Evolutionary conservation across 768 basidiomycete genomes (phyloP), one percentile per base, ranked within the genome.

Genomic region (Rhodotorula diobovata): DNA sequence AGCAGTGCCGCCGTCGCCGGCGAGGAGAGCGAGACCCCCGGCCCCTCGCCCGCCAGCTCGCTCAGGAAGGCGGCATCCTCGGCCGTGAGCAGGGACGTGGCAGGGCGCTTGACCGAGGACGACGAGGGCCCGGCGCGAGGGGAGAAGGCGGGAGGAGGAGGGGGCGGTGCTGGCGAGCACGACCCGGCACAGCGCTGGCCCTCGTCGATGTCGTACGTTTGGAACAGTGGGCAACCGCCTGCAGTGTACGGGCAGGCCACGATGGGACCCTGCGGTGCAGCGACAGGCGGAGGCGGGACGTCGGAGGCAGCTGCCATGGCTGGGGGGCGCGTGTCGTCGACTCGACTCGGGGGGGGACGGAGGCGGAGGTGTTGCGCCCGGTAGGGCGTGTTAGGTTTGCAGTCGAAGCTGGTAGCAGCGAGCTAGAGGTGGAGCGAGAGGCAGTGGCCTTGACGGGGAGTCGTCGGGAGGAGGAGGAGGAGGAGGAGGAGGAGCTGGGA

Each of bases 191-290:
- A 71, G 8, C 39, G 54, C 9, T 34, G 28, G 23, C 23, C 30
- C 3, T 37, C 46, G 32, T 30, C 37, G 20, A 66, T 18, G 43
- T 66, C 70, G 70, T 59, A 43, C 21, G 64, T 71, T 32, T 67
- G 66, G 70, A 71, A 71, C 18, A 71, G 54, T 1, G 70, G 70
- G 34, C 70, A 71, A 15, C 70, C 70, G 4, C 60, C 60, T 0
- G 70, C 61, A 1, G 70, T 71, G 65, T 66, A 71, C 21, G 56
- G 56, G 35, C 56, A 57, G 21, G 56, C 16, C 4, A 57, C 23
- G 23, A 39, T 12, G 35, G 55, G 34, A 4, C 25, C n/a, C n/a
- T n/a, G n/a, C n/a, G n/a, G n/a, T n/a, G n/a, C n/a, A n/a, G n/a
- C 45, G 10, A 21, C 21, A 21, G 45, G 45, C 12, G 21, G 7